Evolutionary conservation across 805 yeast genomes (phyloP).

Genomic region (Grigorovia yakushimaensis): DNA sequence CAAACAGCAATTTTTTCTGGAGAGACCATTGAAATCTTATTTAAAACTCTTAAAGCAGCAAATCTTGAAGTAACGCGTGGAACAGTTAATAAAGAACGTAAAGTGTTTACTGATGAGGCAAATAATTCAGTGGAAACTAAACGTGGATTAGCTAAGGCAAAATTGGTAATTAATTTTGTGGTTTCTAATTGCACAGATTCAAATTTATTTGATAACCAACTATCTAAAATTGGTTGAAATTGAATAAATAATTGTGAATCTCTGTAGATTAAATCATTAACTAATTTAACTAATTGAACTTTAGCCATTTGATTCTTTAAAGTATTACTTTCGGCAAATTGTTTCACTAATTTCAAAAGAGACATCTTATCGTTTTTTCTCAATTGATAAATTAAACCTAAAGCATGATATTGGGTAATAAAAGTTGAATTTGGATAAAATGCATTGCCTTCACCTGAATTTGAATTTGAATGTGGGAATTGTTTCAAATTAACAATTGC

Average conservation of each 20-base stretch:
- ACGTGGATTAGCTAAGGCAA: slow-evolving; percentile 44
- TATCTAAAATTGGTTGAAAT: slow-evolving; percentile 46
- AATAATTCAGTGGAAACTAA: slow-evolving; percentile 55
- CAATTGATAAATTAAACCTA: slow-evolving; percentile 80
- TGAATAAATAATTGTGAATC: slow-evolving; percentile 49
- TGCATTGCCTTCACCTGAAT: slow-evolving; percentile 19
- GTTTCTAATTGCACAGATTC: slow-evolving; percentile 92
- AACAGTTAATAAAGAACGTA: slow-evolving; percentile 70
- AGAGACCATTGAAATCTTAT: slow-evolving; percentile 68
- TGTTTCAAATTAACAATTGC: slow-evolving; percentile 46
- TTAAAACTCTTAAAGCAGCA: slow-evolving; percentile 85
- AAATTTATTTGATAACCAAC: slow-evolving; percentile 67
- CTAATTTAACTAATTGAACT: slow-evolving; percentile 75
- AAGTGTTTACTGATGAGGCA: slow-evolving; percentile 58
- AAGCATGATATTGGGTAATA: slow-evolving; percentile 91
- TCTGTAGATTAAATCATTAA: slow-evolving; percentile 60
- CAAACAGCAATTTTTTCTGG: slow-evolving; percentile 75
- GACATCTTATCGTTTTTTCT: slow-evolving; percentile 93
- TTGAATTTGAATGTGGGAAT: slow-evolving; percentile 13
- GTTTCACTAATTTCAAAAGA: slow-evolving; percentile 77
- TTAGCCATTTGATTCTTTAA: slow-evolving; percentile 76
- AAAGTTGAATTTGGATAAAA: slow-evolving; percentile 62
- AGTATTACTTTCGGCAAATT: slow-evolving; percentile 49
- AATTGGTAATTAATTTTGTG: slow-evolving; percentile 43
- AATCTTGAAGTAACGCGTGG: slow-evolving; percentile 87